These are phyloP conservation scores for Penicillium coffeae DNA, from an alignment of 495 filamentous ascomycete genomes.

Conservation along the genomic window DNA sequence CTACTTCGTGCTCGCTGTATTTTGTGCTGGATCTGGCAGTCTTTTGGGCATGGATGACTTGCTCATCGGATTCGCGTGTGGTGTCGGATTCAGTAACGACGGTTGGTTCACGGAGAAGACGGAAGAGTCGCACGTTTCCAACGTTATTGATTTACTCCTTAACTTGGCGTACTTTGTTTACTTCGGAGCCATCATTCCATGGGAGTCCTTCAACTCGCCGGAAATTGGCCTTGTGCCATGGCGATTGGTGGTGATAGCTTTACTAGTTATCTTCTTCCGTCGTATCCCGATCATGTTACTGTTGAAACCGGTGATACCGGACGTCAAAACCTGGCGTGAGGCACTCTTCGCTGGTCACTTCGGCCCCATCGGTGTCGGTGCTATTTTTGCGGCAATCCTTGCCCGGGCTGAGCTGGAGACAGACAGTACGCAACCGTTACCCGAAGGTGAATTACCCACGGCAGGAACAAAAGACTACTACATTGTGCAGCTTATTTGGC, in stretches of 20 bases:
- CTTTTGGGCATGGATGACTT: constrained; percentile 92
- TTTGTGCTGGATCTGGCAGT: constrained; percentile 92
- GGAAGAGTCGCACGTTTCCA: constrained; percentile 96
- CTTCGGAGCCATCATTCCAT: constrained; percentile 94
- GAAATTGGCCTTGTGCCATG: constrained; percentile 73
- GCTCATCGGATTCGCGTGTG: constrained; percentile 91
- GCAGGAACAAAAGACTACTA: constrained; percentile 54
- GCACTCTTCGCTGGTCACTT: constrained; percentile 98
- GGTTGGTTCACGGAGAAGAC: constrained; percentile 99
- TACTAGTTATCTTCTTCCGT: constrained; percentile 93
- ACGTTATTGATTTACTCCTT: constrained; percentile 96
- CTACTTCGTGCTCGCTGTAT: constrained; percentile 95
- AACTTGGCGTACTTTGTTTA: constrained; percentile 99
- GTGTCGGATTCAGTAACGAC: constrained; percentile 97
- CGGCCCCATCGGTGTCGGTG: constrained; percentile 96
- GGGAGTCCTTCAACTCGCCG: constrained; percentile 76
- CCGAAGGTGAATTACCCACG: constrained; percentile 56
- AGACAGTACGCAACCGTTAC: constrained; percentile 65
- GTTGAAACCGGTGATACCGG: constrained; percentile 89
- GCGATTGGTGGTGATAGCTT: constrained; percentile 81
- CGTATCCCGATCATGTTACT: constrained; percentile 94
- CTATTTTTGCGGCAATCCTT: constrained; percentile 91
- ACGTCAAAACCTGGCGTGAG: constrained; percentile 98
- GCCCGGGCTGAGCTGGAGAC: constrained; percentile 84
- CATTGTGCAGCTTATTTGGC: constrained; percentile 85